A percentile compares a stretch with the other conserved stretches of the same genome.
Conservation (phyloP, 352 stramenopile genomes). For the Globisporangium nunn region DNA sequence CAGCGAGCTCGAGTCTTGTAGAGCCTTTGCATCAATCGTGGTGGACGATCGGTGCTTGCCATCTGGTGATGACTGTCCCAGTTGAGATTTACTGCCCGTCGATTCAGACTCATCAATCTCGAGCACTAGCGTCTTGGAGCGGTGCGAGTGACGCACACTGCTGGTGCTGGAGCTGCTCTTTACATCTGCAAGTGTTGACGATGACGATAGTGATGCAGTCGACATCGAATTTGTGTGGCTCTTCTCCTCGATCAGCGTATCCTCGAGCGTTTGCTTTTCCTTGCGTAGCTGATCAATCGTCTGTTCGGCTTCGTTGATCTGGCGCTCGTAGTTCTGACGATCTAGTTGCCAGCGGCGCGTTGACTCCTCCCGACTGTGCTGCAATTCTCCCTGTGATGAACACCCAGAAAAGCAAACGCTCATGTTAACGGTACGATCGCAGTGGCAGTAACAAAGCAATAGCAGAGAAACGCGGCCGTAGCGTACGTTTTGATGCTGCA, state of each 20-base stretch:
- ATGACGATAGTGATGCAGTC: background rate
- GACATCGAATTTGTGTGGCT: background rate
- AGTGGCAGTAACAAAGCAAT: background rate
- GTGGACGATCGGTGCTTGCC: background rate
- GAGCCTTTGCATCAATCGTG: background rate
- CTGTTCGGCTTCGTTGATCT: conserved; percentile 55
- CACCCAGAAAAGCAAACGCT: conserved; percentile 1
- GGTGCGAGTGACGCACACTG: conserved; percentile 7
- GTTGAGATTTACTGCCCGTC: background rate
- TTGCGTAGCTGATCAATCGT: conserved; percentile 48
- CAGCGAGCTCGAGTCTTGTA: background rate
- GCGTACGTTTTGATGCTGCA: conserved; percentile 72
- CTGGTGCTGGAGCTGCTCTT: conserved; percentile 5
- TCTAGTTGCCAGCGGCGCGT: conserved; percentile 60
- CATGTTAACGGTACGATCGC: background rate
- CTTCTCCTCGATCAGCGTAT: conserved; percentile 41
- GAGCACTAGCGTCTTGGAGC: conserved; percentile 1
- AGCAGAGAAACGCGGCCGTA: background rate
- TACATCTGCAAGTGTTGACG: background rate
- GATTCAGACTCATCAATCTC: conserved; percentile 7
- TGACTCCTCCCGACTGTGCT: conserved; percentile 53
- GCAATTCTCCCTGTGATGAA: conserved; percentile 38
- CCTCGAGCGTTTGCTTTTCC: conserved; percentile 49
- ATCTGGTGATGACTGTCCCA: conserved; percentile 8
- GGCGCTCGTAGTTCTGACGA: conserved; percentile 57